Conservation (phyloP, 192 early-diverging fungal genomes). For the Powellomyces hirtus region DNA sequence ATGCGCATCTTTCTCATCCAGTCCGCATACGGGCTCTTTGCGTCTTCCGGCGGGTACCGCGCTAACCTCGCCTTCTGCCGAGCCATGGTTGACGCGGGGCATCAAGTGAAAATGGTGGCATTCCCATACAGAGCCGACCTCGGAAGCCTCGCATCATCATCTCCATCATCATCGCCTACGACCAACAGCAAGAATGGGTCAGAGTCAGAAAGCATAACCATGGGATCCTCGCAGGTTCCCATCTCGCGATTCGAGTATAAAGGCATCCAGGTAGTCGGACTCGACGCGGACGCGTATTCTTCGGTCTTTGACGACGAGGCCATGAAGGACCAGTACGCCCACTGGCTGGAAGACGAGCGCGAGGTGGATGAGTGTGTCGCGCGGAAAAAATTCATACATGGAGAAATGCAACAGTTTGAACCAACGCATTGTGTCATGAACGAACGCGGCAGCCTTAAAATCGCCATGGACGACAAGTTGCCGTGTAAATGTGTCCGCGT, state of each 20-base stretch:
- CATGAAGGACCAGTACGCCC: not conserved
- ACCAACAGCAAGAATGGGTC: not conserved
- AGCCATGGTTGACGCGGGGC: conserved; percentile 16
- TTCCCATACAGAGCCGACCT: conserved; percentile 16
- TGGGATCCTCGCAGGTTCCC: not conserved
- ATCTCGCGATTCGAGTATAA: conserved; percentile 17
- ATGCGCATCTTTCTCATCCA: conserved; percentile 27
- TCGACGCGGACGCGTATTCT: conserved; percentile 11
- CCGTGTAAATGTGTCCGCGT: not conserved
- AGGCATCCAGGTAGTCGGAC: conserved; percentile 15
- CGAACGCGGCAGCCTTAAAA: conserved; percentile 22
- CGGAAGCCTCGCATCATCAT: not conserved
- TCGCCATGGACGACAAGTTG: conserved; percentile 15
- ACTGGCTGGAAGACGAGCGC: conserved; percentile 7
- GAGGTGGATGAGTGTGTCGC: not conserved
- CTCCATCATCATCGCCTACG: not conserved
- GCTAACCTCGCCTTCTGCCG: conserved; percentile 27
- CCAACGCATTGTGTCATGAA: conserved; percentile 28
- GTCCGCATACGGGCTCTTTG: conserved; percentile 22
- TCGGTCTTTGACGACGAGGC: not conserved
- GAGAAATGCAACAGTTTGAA: conserved; percentile 5
- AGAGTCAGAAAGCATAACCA: not conserved
- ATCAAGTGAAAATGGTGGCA: conserved; percentile 22
- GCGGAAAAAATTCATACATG: conserved; percentile 4
- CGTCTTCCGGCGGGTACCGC: conserved; percentile 27